Evolutionary conservation across 352 stramenopile genomes (phyloP), one percentile per base, ranked within the genome.

Genomic region (Globisporangium alternatum): DNA sequence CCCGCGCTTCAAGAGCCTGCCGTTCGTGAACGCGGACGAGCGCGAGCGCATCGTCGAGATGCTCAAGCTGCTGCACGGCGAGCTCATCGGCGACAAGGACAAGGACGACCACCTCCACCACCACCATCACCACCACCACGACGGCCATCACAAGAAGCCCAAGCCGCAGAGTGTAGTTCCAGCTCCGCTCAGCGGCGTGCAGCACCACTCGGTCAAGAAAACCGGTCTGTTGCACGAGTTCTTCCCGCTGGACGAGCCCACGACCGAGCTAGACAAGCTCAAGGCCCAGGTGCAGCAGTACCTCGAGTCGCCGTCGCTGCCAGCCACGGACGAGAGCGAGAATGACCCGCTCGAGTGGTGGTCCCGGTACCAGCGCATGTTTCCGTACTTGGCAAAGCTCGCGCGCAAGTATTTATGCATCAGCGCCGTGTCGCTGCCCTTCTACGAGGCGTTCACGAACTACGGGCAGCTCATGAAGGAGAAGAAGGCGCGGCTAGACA

Each of bases 261-360:
- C 68, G 12, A 89, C 59, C 2, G 80, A 91, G 47, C 39, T 83
- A 5, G 80, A 88, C 19, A 87, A 83, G 49, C 61, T 89, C n/a
- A 80, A 88, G 41, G 49, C 72, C 5, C 80, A 91, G 45, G 77
- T 90, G 33, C 78, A 89, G 64, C 78, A 87, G 28, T 93, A 91
- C 53, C 60, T 94, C 31, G 81, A 90, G 54, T 89, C 85, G 0
- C 81, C 85, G 0, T 81, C 74, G 10, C 56, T 91, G 7, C 80
- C 83, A 8, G 75, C 83, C 4, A 89, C 81, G 3, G 79, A 91
- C 61, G 77, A 91, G 55, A 77, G 68, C 43, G 84, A 90, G 60
- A 88, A 88, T 57, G 85, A 94, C 35, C 83, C 83, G n/a, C 71
- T 94, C 2, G 83, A 90, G 55, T 94, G 85, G 85, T 94, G 85